phyloP scores from a whole-genome alignment of 2,329 filamentous ascomycete species.

The Colletotrichum scovillei region DNA sequence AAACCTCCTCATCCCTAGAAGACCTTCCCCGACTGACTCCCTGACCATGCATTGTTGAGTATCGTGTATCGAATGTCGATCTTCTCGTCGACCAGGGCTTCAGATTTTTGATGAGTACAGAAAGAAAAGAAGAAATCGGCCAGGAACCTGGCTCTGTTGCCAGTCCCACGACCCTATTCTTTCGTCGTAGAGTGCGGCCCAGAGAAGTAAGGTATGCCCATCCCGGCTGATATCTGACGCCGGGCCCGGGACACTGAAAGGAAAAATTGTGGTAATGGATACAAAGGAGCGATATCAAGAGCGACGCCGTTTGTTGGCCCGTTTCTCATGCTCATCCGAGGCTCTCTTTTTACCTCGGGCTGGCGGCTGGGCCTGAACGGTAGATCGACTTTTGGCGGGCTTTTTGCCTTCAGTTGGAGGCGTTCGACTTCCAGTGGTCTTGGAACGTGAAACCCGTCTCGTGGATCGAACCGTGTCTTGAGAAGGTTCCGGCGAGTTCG shows the following conservation, averaged over 20 bases:
- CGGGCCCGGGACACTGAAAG: background rate
- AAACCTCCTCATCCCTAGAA: conserved; percentile 16
- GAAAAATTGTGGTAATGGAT: background rate
- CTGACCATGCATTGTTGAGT: conserved; percentile 32
- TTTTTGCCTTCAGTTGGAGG: background rate
- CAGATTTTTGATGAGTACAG: conserved; percentile 27
- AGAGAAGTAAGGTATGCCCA: background rate
- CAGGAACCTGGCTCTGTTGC: background rate
- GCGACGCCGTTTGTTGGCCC: conserved; percentile 1
- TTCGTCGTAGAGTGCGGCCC: background rate
- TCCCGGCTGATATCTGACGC: background rate
- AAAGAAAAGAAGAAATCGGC: background rate
- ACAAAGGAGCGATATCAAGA: conserved; percentile 10
- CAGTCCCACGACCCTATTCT: background rate
- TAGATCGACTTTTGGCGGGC: background rate
- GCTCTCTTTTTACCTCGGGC: background rate
- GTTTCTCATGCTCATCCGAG: background rate
- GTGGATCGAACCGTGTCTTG: background rate
- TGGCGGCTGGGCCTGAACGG: background rate
- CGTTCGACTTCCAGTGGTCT: background rate
- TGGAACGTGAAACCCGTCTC: background rate
- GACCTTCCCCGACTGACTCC: conserved; percentile 28
- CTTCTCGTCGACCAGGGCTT: background rate
- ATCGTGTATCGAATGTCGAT: conserved; percentile 12
- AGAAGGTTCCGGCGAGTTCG: background rate